Conservation (phyloP, 768 basidiomycete species). For the Serendipita indica region DNA sequence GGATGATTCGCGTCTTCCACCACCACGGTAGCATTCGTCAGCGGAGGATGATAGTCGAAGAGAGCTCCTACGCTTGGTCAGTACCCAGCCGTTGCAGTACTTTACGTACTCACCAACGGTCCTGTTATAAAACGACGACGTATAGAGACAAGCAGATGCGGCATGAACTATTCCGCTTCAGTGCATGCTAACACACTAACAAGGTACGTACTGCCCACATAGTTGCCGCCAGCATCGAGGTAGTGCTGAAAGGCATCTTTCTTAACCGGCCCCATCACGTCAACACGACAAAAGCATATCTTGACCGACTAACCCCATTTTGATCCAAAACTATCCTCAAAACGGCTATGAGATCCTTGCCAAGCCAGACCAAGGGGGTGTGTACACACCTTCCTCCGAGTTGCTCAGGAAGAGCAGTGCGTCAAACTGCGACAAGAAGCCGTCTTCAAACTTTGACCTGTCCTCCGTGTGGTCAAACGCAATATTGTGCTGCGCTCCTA, state of each 20-base stretch:
- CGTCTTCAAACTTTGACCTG: slow-evolving; percentile 36
- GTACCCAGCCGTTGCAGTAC: slow-evolving; percentile 1
- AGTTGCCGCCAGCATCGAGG: slow-evolving; percentile 53
- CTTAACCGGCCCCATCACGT: no score
- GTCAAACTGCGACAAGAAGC: slow-evolving; percentile 41
- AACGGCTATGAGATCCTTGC: background rate
- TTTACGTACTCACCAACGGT: background rate
- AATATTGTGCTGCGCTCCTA: slow-evolving; percentile 32
- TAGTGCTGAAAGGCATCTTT: slow-evolving; percentile 50
- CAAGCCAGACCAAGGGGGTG: background rate
- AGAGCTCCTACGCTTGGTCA: slow-evolving; percentile 33
- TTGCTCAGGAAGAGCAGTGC: slow-evolving; percentile 54
- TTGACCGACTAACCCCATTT: no score
- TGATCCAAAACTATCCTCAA: slow-evolving; percentile 39
- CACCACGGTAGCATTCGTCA: slow-evolving; percentile 53
- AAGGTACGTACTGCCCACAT: slow-evolving; percentile 30
- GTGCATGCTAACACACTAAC: background rate
- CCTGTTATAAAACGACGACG: slow-evolving; percentile 24
- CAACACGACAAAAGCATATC: no score
- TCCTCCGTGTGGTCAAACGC: slow-evolving; percentile 56
- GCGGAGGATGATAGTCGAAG: slow-evolving; percentile 55
- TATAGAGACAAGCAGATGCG: slow-evolving; percentile 44
- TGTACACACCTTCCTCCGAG: slow-evolving; percentile 44
- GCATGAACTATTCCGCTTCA: slow-evolving; percentile 33
- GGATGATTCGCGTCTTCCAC: slow-evolving; percentile 45